Base-by-base conservation (phyloP, 1,139 yeast genomes). In the Candida sp. region DNA sequence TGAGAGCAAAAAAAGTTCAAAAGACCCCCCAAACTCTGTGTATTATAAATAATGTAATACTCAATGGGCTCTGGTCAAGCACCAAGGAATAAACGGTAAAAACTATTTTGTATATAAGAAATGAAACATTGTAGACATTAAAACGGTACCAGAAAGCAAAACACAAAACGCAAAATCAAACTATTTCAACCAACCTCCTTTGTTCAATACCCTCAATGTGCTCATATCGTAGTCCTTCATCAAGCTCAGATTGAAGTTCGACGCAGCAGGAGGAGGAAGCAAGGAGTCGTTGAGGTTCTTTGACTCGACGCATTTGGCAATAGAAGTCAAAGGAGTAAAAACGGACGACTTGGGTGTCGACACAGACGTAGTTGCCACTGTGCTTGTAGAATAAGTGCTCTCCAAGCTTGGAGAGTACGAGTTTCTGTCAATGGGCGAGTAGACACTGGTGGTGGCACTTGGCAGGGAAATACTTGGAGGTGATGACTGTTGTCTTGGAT, bases 111-210 rank as follows among this genome's bases (percentile, higher is more conserved):
- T n/a, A n/a, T n/a, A n/a, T n/a, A n/a, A n/a, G n/a, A n/a, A n/a
- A n/a, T n/a, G n/a, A n/a, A n/a, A n/a, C n/a, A n/a, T n/a, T n/a
- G n/a, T n/a, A n/a, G n/a, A n/a, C n/a, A n/a, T n/a, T n/a, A n/a
- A n/a, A n/a, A n/a, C n/a, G n/a, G n/a, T n/a, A n/a, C n/a, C n/a
- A n/a, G n/a, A n/a, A n/a, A n/a, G n/a, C n/a, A n/a, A 26, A 5
- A 34, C 12, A 12, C 23, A 11, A 34, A 34, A n/a, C 5, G 31
- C 6, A 22, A 38, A 26, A 38, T n/a, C n/a, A 5, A 9, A 27
- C 38, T 49, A 44, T 23, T 50, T 50, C 44, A 47, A 44, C 48
- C 50, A 52, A 11, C 47, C 42, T n/a, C 48, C 42, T 44, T 45
- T 51, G 44, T 50, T 48, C 30, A 52, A 42, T 8, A 44, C 47